Evolutionary conservation across 2,329 filamentous ascomycete genomes (phyloP).

Genomic region (Epichloe uncinata): DNA sequence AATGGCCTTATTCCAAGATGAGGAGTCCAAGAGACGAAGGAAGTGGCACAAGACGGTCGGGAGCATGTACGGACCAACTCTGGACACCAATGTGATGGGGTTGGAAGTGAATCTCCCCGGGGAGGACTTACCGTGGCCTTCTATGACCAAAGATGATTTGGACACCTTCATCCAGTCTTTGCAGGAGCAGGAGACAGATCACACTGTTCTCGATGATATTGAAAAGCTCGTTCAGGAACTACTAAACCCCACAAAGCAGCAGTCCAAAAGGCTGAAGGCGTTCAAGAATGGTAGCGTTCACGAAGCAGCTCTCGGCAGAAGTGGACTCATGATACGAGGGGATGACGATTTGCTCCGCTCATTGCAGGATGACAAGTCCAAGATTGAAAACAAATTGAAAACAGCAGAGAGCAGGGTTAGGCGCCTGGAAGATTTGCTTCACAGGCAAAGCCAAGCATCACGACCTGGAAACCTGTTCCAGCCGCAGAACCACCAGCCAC

Average conservation of each 20-base stretch:
- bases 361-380: constrained; percentile 72
- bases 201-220: constrained; percentile 56
- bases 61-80: constrained; percentile 53
- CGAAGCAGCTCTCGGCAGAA: constrained; percentile 76
- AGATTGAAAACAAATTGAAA: constrained; percentile 58
- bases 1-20: constrained; percentile 81
- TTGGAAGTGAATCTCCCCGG: constrained; percentile 78
- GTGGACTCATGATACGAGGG: constrained; percentile 72
- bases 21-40: constrained; percentile 75
- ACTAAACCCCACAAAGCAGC: constrained; percentile 70
- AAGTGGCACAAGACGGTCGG: constrained; percentile 85
- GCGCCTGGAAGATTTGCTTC: constrained; percentile 81
- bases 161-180: constrained; percentile 58
- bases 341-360: constrained; percentile 68
- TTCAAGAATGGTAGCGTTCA: constrained; percentile 96
- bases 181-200: constrained; percentile 50
- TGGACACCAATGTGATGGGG: constrained; percentile 57
- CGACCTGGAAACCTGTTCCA: constrained; percentile 45
- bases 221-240: constrained; percentile 66
- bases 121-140: constrained; percentile 69
- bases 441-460: constrained; percentile 58
- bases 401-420: constrained; percentile 84
- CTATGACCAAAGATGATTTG: constrained; percentile 61
- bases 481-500: constrained; percentile 29
- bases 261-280: constrained; percentile 73